Evolutionary conservation across 768 basidiomycete species (phyloP).

Genomic region (Epithele typhae): DNA sequence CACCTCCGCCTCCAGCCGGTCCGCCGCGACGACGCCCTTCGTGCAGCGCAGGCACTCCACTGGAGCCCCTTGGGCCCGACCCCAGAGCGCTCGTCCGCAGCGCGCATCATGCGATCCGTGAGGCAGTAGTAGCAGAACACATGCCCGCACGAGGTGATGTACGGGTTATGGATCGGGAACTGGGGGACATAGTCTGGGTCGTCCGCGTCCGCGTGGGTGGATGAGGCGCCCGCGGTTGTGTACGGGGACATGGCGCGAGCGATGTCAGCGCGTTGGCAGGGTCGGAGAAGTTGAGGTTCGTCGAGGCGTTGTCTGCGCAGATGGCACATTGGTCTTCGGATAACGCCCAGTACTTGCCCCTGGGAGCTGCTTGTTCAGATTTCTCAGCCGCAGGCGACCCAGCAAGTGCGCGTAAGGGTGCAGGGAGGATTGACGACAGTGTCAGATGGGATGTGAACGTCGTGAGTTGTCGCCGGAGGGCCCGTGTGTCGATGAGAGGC

Average conservation of each 20-base stretch:
- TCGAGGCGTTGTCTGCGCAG: constrained; percentile 74
- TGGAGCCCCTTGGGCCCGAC: constrained; percentile 37
- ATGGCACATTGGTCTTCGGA: constrained; percentile 82
- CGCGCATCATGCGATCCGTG: constrained; percentile 72
- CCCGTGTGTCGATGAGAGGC: constrained; percentile 73
- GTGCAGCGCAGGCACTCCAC: constrained; percentile 88
- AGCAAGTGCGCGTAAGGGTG: constrained; percentile 26
- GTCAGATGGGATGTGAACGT: constrained; percentile 28
- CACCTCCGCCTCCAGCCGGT: constrained; percentile 49
- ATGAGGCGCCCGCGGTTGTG: constrained; percentile 1
- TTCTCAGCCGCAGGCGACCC: constrained; percentile 5
- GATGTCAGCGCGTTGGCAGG: constrained; percentile 44
- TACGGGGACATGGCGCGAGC: constrained; percentile 26
- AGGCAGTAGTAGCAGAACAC: constrained; percentile 94
- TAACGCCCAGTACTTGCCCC: constrained; percentile 67
- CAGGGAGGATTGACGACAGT: constrained; percentile 27
- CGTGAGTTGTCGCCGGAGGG: constrained; percentile 53
- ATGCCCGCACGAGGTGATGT: constrained; percentile 80
- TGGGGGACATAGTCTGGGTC: constrained; percentile 41
- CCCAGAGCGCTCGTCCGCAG: constrained; percentile 50
- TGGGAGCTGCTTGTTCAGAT: constrained; percentile 1
- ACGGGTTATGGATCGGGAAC: constrained; percentile 73
- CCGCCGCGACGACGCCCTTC: constrained; percentile 57
- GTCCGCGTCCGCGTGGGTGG: background rate
- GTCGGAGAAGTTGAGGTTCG: constrained; percentile 53